phyloP scores from a whole-genome alignment of 192 early-diverging fungal species.

The Rhizoclosmatium sp. region DNA sequence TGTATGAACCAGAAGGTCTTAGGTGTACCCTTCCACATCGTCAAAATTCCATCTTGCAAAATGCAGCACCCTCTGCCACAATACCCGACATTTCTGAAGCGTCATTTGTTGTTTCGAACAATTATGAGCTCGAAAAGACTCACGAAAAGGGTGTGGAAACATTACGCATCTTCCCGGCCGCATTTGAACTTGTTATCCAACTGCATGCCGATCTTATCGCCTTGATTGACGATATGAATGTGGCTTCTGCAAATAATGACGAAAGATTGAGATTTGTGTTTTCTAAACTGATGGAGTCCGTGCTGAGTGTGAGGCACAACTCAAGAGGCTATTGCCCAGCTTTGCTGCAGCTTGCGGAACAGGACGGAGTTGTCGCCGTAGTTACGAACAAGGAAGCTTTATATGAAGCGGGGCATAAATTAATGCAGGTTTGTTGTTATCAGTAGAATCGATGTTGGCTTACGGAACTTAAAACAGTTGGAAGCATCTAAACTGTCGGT shows the following conservation, averaged over 20 bases:
- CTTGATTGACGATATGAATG: constrained; percentile 20
- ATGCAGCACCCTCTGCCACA: not conserved
- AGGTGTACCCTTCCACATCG: constrained; percentile 39
- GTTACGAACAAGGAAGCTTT: constrained; percentile 25
- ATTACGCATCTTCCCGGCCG: constrained; percentile 52
- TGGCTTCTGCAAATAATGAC: not conserved
- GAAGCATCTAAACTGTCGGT: constrained; percentile 20
- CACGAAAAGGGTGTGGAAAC: constrained; percentile 39
- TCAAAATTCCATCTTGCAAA: constrained; percentile 1
- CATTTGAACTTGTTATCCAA: constrained; percentile 49
- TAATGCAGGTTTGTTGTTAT: constrained; percentile 20
- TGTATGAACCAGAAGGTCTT: constrained; percentile 48
- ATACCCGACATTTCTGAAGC: not conserved
- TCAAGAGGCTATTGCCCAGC: constrained; percentile 11
- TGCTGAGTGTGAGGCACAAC: constrained; percentile 16
- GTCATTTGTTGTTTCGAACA: constrained; percentile 7
- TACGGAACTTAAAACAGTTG: constrained; percentile 11
- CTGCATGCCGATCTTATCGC: constrained; percentile 43
- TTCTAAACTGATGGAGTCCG: not conserved
- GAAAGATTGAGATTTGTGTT: not conserved
- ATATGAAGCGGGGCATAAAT: constrained; percentile 9
- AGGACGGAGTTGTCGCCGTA: not conserved
- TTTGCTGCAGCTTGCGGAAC: constrained; percentile 9
- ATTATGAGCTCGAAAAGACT: not conserved
- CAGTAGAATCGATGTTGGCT: not conserved